phyloP scores from a whole-genome alignment of 306 rosid genomes.

The Cucurbita maxima region DNA sequence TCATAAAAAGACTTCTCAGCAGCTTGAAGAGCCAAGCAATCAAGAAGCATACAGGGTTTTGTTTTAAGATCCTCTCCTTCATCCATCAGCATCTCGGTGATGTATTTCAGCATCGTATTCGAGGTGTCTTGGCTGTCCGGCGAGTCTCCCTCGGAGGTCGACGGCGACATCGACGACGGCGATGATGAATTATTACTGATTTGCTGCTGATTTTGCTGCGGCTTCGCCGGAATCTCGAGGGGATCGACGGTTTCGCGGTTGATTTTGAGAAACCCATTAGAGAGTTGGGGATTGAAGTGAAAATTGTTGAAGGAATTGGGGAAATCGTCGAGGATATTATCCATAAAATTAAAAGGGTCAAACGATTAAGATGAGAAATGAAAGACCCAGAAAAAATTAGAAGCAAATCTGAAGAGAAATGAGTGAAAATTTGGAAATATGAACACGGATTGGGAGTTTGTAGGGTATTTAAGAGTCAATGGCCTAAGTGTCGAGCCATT shows the following conservation, averaged over 20 bases:
- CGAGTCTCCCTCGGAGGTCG: slow-evolving; percentile 16
- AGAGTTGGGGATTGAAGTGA: not conserved
- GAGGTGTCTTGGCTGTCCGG: slow-evolving; percentile 23
- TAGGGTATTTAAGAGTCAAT: not conserved
- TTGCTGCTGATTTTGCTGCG: not conserved
- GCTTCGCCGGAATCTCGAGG: not conserved
- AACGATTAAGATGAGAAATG: not conserved
- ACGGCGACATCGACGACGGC: not conserved
- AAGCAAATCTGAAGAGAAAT: not conserved
- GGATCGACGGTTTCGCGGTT: not conserved
- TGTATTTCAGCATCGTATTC: slow-evolving; percentile 39
- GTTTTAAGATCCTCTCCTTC: slow-evolving; percentile 45
- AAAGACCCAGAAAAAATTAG: not conserved
- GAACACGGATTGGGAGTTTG: not conserved
- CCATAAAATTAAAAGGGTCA: not conserved
- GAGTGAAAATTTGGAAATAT: not conserved
- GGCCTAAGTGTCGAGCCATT: not conserved
- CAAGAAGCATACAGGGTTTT: slow-evolving; percentile 69
- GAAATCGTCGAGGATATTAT: not conserved
- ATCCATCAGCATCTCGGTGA: slow-evolving; percentile 69
- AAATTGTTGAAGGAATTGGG: not conserved
- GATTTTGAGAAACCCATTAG: not conserved
- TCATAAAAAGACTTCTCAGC: slow-evolving; percentile 78
- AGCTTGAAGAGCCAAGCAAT: slow-evolving; percentile 61
- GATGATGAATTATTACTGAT: not conserved